Evolutionary conservation across 2,329 filamentous ascomycete genomes (phyloP), one percentile per base, ranked within the genome.

Genomic region (Pseudocercospora musae): DNA sequence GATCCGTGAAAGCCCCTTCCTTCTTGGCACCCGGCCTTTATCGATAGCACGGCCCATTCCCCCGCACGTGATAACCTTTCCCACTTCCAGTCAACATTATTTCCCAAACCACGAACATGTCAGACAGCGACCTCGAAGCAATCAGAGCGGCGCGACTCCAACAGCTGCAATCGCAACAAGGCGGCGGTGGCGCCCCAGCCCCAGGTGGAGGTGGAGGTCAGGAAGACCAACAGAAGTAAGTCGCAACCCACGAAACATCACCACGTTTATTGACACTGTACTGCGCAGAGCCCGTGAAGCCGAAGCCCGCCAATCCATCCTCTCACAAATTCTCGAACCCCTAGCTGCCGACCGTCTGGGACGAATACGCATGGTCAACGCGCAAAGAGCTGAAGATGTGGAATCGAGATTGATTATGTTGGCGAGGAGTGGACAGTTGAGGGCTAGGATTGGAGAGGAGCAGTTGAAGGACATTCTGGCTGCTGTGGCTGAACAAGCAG

Each of bases 291-390:
- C 73, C 33, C 69, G 66, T 46, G 79, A 85, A 80, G 84, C 85
- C 67, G 90, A 94, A 76, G 88, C 89, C 42, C 89, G 92, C 63
- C 81, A 87, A 71, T 84, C 86, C 63, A 89, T 97, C 70, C 88
- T 99, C 66, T 86, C 85, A 70, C 95, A 98, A 78, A 98, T 99
- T 81, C 91, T 99, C 65, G 89, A 93, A 72, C 95, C 95, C 69
- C 92, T 94, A 74, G 95, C 95, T 18, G 90, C 92, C 64, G 95
- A 99, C 80, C 90, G 95, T 13, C 85, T 99, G 0, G 92, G 91
- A 61, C 91, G 95, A 68, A 98, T 99, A 79, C 89, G 94, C 33
- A 87, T 99, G 64, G 95, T 99, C 74, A 98, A 98, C 80, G 92
- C 93, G 76, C 88, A 89, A 70, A 91, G 95, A 72, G 95, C 95